Base-by-base conservation (phyloP, 2,329 filamentous ascomycete species). In the Phoma herbarum region DNA sequence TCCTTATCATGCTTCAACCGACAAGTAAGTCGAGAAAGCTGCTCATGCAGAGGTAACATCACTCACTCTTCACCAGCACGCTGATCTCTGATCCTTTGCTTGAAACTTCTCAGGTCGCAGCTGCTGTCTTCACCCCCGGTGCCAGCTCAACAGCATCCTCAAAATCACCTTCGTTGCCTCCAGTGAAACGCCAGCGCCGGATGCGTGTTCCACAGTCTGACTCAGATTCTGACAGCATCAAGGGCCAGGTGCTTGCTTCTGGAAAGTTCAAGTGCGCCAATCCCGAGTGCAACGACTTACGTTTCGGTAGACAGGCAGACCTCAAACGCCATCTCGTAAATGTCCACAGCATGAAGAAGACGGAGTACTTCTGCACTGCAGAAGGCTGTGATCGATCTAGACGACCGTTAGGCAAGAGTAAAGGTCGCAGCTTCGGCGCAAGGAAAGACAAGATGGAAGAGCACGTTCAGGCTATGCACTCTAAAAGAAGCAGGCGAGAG, bases 401-500 rank as follows among this genome's bases (percentile, higher is more conserved):
- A 18, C 48, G 47, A 1, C 59, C 60, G 1, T 48, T 33, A 2
- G 65, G 63, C 0, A 63, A 51, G 29, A 67, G 64, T 5, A 64
- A 65, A 33, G 67, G 70, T 0, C 49, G 67, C 4, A 66, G 71
- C 39, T 75, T 75, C 50, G 70, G 69, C 4, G 60, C 56, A 1
- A 58, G 73, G 9, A 71, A 65, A 37, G 73, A 75, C 48, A 75
- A 75, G 33, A 66, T 68, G 51, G 60, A 64, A 6, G 70, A 73
- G 42, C 70, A 73, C 53, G 28, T 70, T 2, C 55, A 64, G 37
- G 69, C 61, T 12, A 62, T 69, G 20, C 70, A 73, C 14, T n/a
- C 14, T 5, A 37, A 7, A 5, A 16, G 33, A 16, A 37, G 14
- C 33, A 37, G n/a, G n/a, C n/a, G n/a, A n/a, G n/a, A n/a, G n/a